Base-by-base conservation (phyloP, 768 basidiomycete species). In the Rhodotorula sphaerocarpa region DNA sequence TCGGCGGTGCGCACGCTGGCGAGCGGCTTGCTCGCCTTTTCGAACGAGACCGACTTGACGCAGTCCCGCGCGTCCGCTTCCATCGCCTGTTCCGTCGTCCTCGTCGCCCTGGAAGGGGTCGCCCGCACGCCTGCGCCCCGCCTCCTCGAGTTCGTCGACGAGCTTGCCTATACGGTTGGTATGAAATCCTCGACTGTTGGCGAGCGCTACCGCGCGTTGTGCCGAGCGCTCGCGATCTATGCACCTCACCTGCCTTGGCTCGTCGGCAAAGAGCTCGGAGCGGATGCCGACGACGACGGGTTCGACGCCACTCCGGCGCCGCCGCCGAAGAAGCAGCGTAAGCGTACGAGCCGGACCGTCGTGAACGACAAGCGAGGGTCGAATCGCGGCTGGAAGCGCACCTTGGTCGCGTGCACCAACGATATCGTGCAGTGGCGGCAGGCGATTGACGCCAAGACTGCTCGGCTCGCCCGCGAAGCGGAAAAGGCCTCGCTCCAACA, bases 101-200 rank as follows among this genome's bases (percentile, higher is more conserved):
- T 67, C 31, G 61, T 63, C 46, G 61, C 66, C 1, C 44, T 67
- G 44, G 66, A 67, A 21, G 66, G 57, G 2, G 30, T 45, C 46
- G 61, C 66, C 0, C 43, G 61, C 1, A 23, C 39, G 1, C 44
- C 55, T 21, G 47, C 41, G 3, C 66, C 66, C 16, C 18, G n/a
- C 6, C 39, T 27, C 7, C 44, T 52, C 15, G 57, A 67, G 27
- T 56, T 67, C 46, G 45, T 41, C 28, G 58, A 57, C 31, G 66
- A 67, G 21, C 39, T 67, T n/a, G 61, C 55, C 3, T 30, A 28
- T 28, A 2, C 45, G 2, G 42, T 59, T 11, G 55, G 46, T 3
- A 30, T 42, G 11, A 34, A 28, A 14, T 10, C 50, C 25, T 63
- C 43, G 34, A 57, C 61, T 20, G 56, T 67, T 11, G 20, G n/a